These are phyloP conservation scores for Pleurotus djamor DNA, from an alignment of 768 basidiomycete genomes.

Conservation along the genomic window DNA sequence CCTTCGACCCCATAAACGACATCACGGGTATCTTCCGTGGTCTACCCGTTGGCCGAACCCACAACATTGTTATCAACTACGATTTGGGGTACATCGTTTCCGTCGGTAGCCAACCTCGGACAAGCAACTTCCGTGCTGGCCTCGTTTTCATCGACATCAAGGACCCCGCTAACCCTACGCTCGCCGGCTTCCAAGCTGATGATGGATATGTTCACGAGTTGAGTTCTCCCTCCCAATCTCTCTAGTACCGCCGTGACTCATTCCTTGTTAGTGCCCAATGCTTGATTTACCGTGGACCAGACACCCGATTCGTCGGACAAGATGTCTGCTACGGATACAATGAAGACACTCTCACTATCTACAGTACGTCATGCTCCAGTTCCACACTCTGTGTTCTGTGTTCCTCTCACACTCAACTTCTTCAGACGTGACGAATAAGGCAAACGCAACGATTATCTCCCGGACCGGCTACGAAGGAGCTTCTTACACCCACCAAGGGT, in stretches of 20 bases:
- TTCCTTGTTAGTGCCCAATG: constrained; percentile 20
- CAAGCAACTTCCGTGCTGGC: constrained; percentile 15
- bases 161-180: constrained; percentile 20
- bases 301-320: constrained; percentile 20
- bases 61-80: constrained; percentile 23
- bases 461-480: constrained; percentile 25
- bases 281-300: constrained; percentile 24
- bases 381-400: not conserved
- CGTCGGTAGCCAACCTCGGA: constrained; percentile 22
- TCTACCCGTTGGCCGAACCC: constrained; percentile 22
- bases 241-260: not conserved
- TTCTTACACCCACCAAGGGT: constrained; percentile 28
- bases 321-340: constrained; percentile 29
- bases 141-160: constrained; percentile 26
- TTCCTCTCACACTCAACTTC: not conserved
- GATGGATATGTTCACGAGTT: constrained; percentile 28
- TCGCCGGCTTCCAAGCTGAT: constrained; percentile 16
- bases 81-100: constrained; percentile 18
- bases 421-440: constrained; percentile 17
- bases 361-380: constrained; percentile 4
- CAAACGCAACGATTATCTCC: constrained; percentile 20
- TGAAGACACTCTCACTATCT: constrained; percentile 26
- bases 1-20: constrained; percentile 12
- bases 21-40: constrained; percentile 16
- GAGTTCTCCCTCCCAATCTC: constrained; percentile 1